Base-by-base conservation (phyloP, 2,329 filamentous ascomycete species). In the Fusarium kyushuense region DNA sequence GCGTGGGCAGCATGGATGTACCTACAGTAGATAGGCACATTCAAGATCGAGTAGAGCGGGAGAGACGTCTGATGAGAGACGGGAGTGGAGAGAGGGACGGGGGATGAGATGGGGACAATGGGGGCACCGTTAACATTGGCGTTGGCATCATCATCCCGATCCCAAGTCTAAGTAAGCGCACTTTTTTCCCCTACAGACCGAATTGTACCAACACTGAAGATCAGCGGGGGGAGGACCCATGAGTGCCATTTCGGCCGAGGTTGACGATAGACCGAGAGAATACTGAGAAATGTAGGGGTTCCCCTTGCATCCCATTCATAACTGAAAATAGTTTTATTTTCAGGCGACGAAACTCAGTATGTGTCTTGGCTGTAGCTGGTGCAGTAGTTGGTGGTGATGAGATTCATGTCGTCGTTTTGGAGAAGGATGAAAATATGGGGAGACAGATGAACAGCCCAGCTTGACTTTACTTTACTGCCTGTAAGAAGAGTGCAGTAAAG, bases 201-300 rank as follows among this genome's bases (percentile, higher is more conserved):
- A 53, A 33, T 17, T 43, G 45, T 43, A 69, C 19, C 52, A 36
- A 68, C 54, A 59, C 61, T 64, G 69, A 73, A 66, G 71, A 73
- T 73, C 71, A 69, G 69, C 69, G 71, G 70, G 68, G 70, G 63
- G 38, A 42, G 69, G 36, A 53, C 43, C 58, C 58, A 60, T 61
- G 55, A 35, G 51, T 46, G 27, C 54, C 19, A 61, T 61, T 70
- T 73, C 71, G 71, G 69, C 69, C 70, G 71, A 73, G 71, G 71
- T 61, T 61, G 63, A 59, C 30, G 33, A 49, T 48, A 53, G 33
- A 54, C 46, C 40, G 35, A 56, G 45, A 49, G 35, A 30, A 58
- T 25, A 27, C 16, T 30, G 36, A 46, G 29, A 13, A 40, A 58
- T 59, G 52, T 59, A 43, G 35, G 54, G 58, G 43, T 35, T 67